Evolutionary conservation across 352 stramenopile species (phyloP), one percentile per base, ranked within the genome.

Genomic region (Phytophthora ohioensis): DNA sequence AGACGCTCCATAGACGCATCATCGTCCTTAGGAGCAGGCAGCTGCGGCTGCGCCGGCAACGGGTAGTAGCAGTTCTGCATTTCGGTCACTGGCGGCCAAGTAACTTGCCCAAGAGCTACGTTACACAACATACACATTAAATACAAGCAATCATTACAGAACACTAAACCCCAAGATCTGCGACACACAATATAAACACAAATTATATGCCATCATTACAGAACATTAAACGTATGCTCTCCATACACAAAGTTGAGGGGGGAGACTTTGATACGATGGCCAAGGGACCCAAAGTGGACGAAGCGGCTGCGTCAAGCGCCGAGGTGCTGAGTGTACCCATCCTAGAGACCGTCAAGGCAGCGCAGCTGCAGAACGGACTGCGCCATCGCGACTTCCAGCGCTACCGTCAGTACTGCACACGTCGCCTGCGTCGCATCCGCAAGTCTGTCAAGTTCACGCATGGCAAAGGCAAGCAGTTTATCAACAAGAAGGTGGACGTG

Each of bases 61-160:
- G 85, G 88, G 56, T 90, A 94, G 82, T 95, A 95, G 75, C 87
- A 94, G 75, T 95, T 95, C 75, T 95, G 88, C 88, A 95, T 95
- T 31, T 59, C 35, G 39, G 47, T 54, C 21, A 69, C n/a, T 56
- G 38, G 31, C 31, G 36, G 31, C 39, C 60, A 67, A 36, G 8
- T 10, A 43, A 35, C 35, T 11, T 11, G 47, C 47, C 39, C 9
- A 41, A 55, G 12, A 55, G 32, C 11, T 27, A 52, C 38, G 2
- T 30, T 36, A 56, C 55, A 59, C 41, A 69, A 42, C 3, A 3
- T 2, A 4, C 0, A 27, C 21, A 27, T 27, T 1, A 1, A 27
- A 27, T 27, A 27, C 1, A 27, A 1, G 2, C 21, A 27, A 27
- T 27, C 21, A 27, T 27, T 27, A 27, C 21, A 27, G 41, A 27